Evolutionary conservation across 1,139 yeast genomes (phyloP), one percentile per base, ranked within the genome.

Genomic region (Waltiozyma sp.): DNA sequence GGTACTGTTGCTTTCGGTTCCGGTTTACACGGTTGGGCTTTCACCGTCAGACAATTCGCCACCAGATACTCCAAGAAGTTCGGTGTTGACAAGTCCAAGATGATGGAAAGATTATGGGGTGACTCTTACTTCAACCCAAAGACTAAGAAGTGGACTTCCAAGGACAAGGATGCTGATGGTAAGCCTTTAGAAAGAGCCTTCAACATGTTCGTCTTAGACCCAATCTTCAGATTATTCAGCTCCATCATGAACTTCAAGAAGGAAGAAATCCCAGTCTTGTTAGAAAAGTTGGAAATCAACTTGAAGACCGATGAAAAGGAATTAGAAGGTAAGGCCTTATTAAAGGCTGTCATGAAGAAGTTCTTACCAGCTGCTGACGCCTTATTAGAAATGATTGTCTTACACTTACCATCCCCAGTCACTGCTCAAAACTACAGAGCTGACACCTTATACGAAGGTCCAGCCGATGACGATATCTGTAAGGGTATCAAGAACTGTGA

Each of bases 301-400:
- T 77, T 89, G 69, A 88, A 88, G 81, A 75, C 80, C 70, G 96
- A 88, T 51, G 97, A 89, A 78, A 86, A 81, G 75, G 96, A 88
- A 60, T 83, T 88, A 63, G 96, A 86, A 77, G 98, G 96, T 75
- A 91, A 91, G 82, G 95, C 96, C 62, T 80, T 91, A 65, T 82
- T 91, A 70, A 91, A 91, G 86, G 82, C 87, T 64, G 97, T 89
- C 69, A 91, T 91, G 98, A 87, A 94, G 78, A 91, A 91, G 77
- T 91, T 91, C 91, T 81, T 91, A 75, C 98, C 98, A 73, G 98
- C 97, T 72, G 97, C 98, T 63, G 98, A 91, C 68, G 98, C 98
- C 65, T 80, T 91, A 70, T 77, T 91, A 75, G 98, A 91, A 80
- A 91, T 91, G 98, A 88, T 91, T 74, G 83, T 89, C 66, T 75